Conservation (phyloP, 139 green algal species). For the Chlorella ohadii region DNA sequence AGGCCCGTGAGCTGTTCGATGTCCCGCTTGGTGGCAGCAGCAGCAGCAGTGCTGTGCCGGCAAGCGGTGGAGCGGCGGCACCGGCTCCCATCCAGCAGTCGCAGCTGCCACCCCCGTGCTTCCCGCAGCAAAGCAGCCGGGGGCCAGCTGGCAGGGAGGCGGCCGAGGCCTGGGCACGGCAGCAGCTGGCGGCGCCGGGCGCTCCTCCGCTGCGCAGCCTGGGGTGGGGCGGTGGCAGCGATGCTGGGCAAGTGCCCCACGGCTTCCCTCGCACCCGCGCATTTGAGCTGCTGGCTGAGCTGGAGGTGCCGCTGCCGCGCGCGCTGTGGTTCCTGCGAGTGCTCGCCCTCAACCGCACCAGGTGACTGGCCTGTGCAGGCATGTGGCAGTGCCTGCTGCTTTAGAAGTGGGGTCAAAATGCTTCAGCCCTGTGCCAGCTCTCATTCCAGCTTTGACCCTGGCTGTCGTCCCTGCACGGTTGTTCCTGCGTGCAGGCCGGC, state of each 20-base stretch:
- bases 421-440: no score
- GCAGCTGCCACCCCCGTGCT: background rate
- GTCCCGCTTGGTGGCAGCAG: background rate
- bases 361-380: background rate
- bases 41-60: background rate
- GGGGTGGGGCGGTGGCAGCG: background rate
- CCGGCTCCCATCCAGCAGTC: background rate
- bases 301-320: constrained; percentile 32
- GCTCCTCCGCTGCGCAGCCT: constrained; percentile 8
- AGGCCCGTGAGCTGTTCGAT: constrained; percentile 13
- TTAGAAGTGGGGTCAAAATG: no score
- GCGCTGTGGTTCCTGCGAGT: constrained; percentile 48
- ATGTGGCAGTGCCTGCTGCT: no score
- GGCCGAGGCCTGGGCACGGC: constrained; percentile 8
- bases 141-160: background rate
- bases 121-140: constrained; percentile 21
- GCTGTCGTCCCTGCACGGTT: no score
- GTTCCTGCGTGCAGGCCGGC: constrained; percentile 4
- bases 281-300: constrained; percentile 39
- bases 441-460: no score
- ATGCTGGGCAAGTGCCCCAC: constrained; percentile 2
- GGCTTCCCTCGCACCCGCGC: background rate
- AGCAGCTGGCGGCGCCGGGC: constrained; percentile 20
- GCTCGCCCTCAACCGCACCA: constrained; percentile 30
- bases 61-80: background rate